These are phyloP conservation scores for Acorus calamus DNA, from an alignment of 106 monocot genomes.

Conservation along the genomic window DNA sequence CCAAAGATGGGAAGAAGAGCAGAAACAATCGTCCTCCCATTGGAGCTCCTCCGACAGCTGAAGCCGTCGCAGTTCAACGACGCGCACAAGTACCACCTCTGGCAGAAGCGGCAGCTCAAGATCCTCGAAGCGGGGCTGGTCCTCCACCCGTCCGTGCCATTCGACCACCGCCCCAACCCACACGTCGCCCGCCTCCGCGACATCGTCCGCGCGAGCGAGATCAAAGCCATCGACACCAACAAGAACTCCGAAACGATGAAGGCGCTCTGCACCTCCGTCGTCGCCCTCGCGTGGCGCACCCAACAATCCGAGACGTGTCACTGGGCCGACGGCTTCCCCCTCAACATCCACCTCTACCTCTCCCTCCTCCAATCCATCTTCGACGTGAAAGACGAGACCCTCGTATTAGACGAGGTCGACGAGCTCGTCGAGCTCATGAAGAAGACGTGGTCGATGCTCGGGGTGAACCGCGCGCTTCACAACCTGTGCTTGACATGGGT, in stretches of 20 bases:
- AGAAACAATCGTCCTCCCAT: slow-evolving; percentile 36
- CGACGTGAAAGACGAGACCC: slow-evolving; percentile 21
- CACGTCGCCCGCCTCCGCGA: slow-evolving; percentile 18
- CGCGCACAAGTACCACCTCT: slow-evolving; percentile 25
- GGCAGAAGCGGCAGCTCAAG: slow-evolving; percentile 37
- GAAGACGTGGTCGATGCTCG: slow-evolving; percentile 31
- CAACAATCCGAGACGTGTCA: slow-evolving; percentile 12
- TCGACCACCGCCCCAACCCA: slow-evolving; percentile 20
- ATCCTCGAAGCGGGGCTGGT: slow-evolving; percentile 34
- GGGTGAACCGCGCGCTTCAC: slow-evolving; percentile 24
- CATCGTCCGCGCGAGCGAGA: slow-evolving; percentile 11
- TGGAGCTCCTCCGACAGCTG: slow-evolving; percentile 43
- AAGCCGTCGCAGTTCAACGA: slow-evolving; percentile 35
- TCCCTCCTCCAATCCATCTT: slow-evolving; percentile 34
- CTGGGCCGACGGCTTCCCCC: slow-evolving; percentile 36
- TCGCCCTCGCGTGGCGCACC: slow-evolving; percentile 23
- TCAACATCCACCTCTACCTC: slow-evolving; percentile 36
- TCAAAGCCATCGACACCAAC: slow-evolving; percentile 28
- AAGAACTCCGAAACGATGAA: slow-evolving; percentile 38
- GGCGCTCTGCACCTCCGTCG: slow-evolving; percentile 18
- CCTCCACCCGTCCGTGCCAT: slow-evolving; percentile 21
- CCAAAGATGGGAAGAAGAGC: slow-evolving; percentile 28
- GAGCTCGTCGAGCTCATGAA: slow-evolving; percentile 50
- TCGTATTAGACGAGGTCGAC: slow-evolving; percentile 36
- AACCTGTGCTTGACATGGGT: slow-evolving; percentile 44